Base-by-base conservation (phyloP, 2,329 filamentous ascomycete genomes). In the Chaetomium olivaceum region DNA sequence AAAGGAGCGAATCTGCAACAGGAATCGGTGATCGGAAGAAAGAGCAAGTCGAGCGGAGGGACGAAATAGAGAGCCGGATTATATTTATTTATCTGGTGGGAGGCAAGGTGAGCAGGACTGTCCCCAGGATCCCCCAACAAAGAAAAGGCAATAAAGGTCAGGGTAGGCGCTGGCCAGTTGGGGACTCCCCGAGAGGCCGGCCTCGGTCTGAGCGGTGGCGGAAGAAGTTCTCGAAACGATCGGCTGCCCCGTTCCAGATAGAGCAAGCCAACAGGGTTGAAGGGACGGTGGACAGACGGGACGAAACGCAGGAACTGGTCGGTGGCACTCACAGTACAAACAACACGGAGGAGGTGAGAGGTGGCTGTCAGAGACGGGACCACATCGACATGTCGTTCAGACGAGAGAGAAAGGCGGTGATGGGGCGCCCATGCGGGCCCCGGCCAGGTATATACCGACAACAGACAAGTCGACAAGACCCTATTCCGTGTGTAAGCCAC, bases 161-260 rank as follows among this genome's bases (percentile, higher is more conserved):
- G 59, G 59, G 59, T 33, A 27, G 56, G 55, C 43, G 58, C 31
- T 29, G 27, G 39, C n/a, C 36, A 27, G 25, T 43, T 31, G 39
- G 39, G 39, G 31, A 9, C 25, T 25, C 29, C 58, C 33, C 14
- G 39, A 33, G 31, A 50, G 51, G 57, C 61, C 65, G 50, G 51
- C 29, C 31, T 67, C 61, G 61, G 61, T 36, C 52, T 67, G 46
- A 61, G 65, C 65, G 65, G 65, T 67, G 65, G 65, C 65, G 61
- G 61, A 55, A 63, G 50, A 33, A n/a, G 46, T 66, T 63, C 65
- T 54, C 61, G 65, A 64, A 67, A 63, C 56, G 60, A 66, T 63
- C 61, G 61, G 11, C 61, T 52, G 23, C 31, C 50, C 57, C 39
- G 64, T 66, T n/a, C 56, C 61, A 54, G 57, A 62, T 31, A 48